Conservation (phyloP, 2,329 filamentous ascomycete species). For the Fusarium papillatum region DNA sequence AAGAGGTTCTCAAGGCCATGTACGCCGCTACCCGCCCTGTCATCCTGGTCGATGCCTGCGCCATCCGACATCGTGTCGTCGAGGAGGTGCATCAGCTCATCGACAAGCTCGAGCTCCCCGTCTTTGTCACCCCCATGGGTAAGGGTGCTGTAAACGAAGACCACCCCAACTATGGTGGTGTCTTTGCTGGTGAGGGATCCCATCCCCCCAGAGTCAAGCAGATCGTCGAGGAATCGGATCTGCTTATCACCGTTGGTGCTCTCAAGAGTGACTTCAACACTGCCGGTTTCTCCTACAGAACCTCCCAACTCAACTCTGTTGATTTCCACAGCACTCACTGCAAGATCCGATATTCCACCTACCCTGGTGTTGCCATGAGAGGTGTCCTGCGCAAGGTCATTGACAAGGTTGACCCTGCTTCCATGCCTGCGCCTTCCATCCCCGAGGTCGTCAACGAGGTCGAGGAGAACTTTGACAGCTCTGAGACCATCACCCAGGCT, state of each 20-base stretch:
- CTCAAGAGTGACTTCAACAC: conserved; percentile 86
- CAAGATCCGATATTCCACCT: conserved; percentile 83
- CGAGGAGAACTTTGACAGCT: conserved; percentile 53
- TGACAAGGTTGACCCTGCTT: conserved; percentile 67
- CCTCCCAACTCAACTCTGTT: conserved; percentile 82
- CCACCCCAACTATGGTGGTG: conserved; percentile 82
- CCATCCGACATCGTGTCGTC: conserved; percentile 81
- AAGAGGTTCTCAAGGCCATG: conserved; percentile 81
- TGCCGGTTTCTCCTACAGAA: conserved; percentile 84
- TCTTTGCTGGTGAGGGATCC: conserved; percentile 86
- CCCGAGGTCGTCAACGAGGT: conserved; percentile 68
- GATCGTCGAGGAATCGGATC: conserved; percentile 76
- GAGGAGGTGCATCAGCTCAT: conserved; percentile 81
- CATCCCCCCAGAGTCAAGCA: conserved; percentile 72
- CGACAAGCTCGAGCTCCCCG: conserved; percentile 80
- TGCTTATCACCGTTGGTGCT: conserved; percentile 78
- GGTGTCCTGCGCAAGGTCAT: conserved; percentile 82
- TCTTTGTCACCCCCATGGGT: conserved; percentile 92
- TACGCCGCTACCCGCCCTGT: conserved; percentile 81
- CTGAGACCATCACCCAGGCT: conserved; percentile 71
- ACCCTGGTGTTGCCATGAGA: conserved; percentile 83
- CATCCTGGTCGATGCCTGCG: conserved; percentile 87
- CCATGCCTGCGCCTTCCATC: conserved; percentile 68
- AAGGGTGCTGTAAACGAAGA: conserved; percentile 87
- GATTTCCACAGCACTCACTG: conserved; percentile 84